Percentiles rank a stretch among this genome's conserved stretches.
These are phyloP conservation scores for Aspergillus bombycis DNA, from an alignment of 2,329 filamentous ascomycete species.

Conservation along the genomic window DNA sequence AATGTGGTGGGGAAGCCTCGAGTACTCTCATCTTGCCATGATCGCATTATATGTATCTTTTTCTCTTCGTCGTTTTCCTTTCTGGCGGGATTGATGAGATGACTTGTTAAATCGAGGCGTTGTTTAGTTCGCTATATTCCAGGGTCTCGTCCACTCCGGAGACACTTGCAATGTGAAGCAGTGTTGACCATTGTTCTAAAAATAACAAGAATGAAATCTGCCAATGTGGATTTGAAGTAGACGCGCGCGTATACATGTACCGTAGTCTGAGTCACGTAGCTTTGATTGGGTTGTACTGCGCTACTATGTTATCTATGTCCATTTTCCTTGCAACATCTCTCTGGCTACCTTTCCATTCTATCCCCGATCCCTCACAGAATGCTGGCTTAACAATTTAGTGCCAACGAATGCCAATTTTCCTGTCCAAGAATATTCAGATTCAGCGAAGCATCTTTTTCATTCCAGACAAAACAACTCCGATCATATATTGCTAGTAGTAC, in stretches of 20 bases:
- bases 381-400: no score
- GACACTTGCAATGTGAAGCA: conserved; percentile 4
- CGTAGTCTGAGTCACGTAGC: background rate
- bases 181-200: background rate
- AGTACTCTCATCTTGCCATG: conserved; percentile 7
- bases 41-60: conserved; percentile 10
- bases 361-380: no score
- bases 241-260: conserved; percentile 10
- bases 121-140: conserved; percentile 4
- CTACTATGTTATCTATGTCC: no score
- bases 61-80: conserved; percentile 14
- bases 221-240: conserved; percentile 9
- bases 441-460: background rate
- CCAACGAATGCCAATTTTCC: no score
- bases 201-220: conserved; percentile 11
- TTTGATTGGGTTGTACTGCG: no score
- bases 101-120: conserved; percentile 22
- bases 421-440: no score
- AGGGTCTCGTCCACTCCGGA: background rate
- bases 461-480: background rate
- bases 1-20: conserved; percentile 4
- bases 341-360: no score
- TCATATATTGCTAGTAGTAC: no score
- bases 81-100: conserved; percentile 29
- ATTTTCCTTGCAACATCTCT: no score